Evolutionary conservation across 1,139 yeast species (phyloP).

Genomic region (Candida pseudoviswanathii): DNA sequence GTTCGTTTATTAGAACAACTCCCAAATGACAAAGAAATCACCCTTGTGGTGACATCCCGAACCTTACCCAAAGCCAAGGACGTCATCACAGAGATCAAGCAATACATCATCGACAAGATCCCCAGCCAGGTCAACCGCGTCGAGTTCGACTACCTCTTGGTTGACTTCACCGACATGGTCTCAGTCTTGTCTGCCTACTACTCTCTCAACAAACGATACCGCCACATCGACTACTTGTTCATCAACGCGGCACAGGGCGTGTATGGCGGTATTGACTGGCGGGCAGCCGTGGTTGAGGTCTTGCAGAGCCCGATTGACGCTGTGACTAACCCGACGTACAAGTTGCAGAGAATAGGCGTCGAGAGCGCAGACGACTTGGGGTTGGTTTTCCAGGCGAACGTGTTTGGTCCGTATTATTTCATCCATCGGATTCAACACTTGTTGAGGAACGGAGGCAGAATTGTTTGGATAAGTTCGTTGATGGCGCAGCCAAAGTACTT

Average conservation of each 20-base stretch:
- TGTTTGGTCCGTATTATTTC: slow-evolving; percentile 89
- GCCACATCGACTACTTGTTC: slow-evolving; percentile 72
- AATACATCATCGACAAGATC: slow-evolving; percentile 41
- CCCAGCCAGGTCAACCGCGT: slow-evolving; percentile 51
- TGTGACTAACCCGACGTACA: slow-evolving; percentile 82
- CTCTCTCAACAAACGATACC: slow-evolving; percentile 65
- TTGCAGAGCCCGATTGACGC: slow-evolving; percentile 69
- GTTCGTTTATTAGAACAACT: slow-evolving; percentile 68
- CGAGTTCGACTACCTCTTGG: slow-evolving; percentile 82
- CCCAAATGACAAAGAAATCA: slow-evolving; percentile 56
- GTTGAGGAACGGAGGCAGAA: slow-evolving; percentile 56
- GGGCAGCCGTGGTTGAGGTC: slow-evolving; percentile 69
- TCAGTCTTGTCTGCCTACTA: slow-evolving; percentile 75
- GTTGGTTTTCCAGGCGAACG: slow-evolving; percentile 89
- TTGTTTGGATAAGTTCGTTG: slow-evolving; percentile 84
- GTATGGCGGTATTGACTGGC: slow-evolving; percentile 85
- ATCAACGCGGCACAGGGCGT: slow-evolving; percentile 91
- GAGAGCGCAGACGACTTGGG: slow-evolving; percentile 78
- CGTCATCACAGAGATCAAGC: slow-evolving; percentile 64
- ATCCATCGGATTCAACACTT: slow-evolving; percentile 61
- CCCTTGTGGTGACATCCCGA: slow-evolving; percentile 85
- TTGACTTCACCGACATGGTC: slow-evolving; percentile 91
- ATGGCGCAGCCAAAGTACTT: slow-evolving; percentile 75
- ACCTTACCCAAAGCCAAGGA: slow-evolving; percentile 83
- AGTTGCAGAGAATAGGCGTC: slow-evolving; percentile 76